These are phyloP conservation scores for Schizopora paradoxa DNA, from an alignment of 1,284 basidiomycete species.

Conservation along the genomic window DNA sequence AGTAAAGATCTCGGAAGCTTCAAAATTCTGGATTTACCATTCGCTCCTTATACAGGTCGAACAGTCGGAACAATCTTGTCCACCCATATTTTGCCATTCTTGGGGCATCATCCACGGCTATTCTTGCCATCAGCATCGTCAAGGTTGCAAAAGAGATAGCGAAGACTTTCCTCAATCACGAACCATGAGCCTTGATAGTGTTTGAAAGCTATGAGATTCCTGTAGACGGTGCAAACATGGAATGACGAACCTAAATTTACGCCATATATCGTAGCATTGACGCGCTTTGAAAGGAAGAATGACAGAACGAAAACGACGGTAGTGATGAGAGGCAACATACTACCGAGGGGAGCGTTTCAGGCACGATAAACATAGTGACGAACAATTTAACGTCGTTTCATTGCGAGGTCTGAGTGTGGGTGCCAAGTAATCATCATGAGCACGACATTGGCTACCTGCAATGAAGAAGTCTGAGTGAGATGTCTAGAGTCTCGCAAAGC, in stretches of 20 bases:
- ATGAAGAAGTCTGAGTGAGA: no score
- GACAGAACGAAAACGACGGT: neutral
- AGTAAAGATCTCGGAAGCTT: neutral
- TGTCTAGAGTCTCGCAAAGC: no score
- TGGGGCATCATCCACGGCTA: constrained; percentile 58
- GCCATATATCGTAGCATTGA: constrained; percentile 48
- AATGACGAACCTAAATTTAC: constrained; percentile 63
- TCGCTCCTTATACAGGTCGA: constrained; percentile 51
- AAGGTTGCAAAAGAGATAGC: neutral
- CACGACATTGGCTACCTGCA: no score
- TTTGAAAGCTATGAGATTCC: neutral
- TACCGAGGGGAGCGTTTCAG: no score
- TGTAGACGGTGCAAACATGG: constrained; percentile 18
- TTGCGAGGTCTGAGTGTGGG: no score
- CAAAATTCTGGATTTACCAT: constrained; percentile 39
- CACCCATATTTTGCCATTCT: constrained; percentile 64
- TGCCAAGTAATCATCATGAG: no score
- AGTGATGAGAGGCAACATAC: neutral
- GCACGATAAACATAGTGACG: no score
- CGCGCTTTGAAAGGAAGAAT: neutral
- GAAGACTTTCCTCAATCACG: constrained; percentile 47
- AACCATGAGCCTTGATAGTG: constrained; percentile 38
- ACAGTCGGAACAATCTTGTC: constrained; percentile 46
- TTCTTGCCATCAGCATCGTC: neutral
- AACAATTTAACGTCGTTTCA: no score